These are phyloP conservation scores for Acanthamoeba lenticulata DNA, from an alignment of 208 protist species.

Conservation along the genomic window DNA sequence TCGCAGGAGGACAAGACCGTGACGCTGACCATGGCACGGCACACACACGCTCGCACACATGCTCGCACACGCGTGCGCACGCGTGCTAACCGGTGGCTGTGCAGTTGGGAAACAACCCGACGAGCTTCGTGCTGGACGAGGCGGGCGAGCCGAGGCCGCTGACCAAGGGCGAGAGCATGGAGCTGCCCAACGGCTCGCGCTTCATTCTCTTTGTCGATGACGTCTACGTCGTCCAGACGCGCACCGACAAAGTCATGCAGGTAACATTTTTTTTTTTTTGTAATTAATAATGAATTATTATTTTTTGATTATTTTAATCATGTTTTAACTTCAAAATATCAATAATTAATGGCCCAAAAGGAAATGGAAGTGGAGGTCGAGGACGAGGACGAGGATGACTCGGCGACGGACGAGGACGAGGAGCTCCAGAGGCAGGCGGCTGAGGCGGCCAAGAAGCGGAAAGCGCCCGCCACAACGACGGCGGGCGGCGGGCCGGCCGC, in stretches of 20 bases:
- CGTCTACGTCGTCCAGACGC: neutral
- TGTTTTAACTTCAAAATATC: too few species aligned
- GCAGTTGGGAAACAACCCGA: constrained; percentile 23
- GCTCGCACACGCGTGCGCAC: neutral
- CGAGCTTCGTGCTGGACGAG: constrained; percentile 15
- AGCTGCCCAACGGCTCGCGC: neutral
- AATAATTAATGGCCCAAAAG: too few species aligned
- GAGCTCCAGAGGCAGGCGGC: constrained; percentile 17
- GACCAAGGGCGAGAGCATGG: neutral
- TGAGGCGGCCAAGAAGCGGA: constrained; percentile 12
- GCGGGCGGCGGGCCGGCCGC: neutral
- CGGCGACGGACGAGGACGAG: constrained; percentile 28
- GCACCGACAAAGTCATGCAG: constrained; percentile 37
- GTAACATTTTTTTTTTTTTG: too few species aligned
- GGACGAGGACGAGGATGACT: neutral
- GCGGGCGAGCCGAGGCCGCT: constrained; percentile 9
- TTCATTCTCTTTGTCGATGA: constrained; percentile 49
- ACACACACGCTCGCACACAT: neutral
- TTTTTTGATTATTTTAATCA: too few species aligned
- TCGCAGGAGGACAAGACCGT: constrained; percentile 20
- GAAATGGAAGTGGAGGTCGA: constrained; percentile 2
- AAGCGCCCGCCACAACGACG: neutral
- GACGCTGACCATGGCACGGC: neutral
- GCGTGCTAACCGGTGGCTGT: neutral
- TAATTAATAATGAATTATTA: too few species aligned